phyloP scores from a whole-genome alignment of 106 monocot species.

The Acanthochlamys bracteata region DNA sequence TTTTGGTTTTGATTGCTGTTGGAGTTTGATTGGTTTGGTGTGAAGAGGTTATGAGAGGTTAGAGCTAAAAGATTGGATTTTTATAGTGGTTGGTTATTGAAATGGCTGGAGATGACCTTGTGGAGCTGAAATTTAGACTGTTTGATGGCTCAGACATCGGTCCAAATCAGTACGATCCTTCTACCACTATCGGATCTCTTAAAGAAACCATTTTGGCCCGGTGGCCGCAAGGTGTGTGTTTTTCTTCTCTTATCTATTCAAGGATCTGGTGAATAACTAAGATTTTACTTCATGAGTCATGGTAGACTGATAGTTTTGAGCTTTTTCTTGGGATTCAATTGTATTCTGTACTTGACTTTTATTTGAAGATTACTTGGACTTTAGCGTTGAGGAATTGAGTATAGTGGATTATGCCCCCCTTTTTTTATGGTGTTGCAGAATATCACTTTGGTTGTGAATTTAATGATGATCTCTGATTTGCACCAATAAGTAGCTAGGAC shows the following conservation, averaged over 20 bases:
- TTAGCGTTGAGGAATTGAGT: not conserved
- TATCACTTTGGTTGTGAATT: too few species aligned
- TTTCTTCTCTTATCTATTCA: not conserved
- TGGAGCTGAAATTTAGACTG: conserved; percentile 38
- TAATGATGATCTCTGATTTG: too few species aligned
- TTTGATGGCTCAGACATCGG: conserved; percentile 44
- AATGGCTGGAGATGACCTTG: conserved; percentile 23
- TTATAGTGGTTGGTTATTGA: not conserved
- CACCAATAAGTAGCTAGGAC: too few species aligned
- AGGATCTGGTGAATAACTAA: not conserved
- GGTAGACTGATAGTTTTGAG: not conserved
- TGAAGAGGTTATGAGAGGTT: not conserved
- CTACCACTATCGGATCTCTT: conserved; percentile 29
- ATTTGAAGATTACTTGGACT: not conserved
- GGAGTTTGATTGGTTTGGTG: not conserved
- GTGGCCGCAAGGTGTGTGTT: conserved; percentile 37
- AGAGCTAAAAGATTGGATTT: not conserved
- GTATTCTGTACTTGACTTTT: not conserved
- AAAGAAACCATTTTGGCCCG: conserved; percentile 34
- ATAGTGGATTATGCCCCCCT: not conserved
- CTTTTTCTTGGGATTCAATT: not conserved
- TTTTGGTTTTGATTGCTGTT: too few species aligned
- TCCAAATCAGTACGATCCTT: conserved; percentile 30
- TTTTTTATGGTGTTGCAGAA: too few species aligned
- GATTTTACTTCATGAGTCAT: not conserved